Percentiles rank a stretch among this genome's conserved stretches.
phyloP scores from a whole-genome alignment of 768 basidiomycete genomes.

The Auricularia sp. region DNA sequence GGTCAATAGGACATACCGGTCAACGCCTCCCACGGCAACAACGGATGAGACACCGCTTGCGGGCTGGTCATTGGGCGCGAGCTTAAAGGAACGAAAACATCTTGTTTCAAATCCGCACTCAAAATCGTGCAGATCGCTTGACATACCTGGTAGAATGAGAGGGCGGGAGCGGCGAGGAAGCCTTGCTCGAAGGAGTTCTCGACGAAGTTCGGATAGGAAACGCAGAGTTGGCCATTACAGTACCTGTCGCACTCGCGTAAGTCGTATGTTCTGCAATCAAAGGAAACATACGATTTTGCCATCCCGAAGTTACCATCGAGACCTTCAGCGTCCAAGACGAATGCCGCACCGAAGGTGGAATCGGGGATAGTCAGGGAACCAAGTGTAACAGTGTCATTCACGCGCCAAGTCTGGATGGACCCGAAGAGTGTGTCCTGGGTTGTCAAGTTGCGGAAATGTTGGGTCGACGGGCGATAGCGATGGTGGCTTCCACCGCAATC shows the following conservation, averaged over 20 bases:
- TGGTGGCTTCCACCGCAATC: conserved; percentile 1
- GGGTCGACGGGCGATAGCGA: not conserved
- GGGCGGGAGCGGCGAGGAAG: conserved; percentile 1
- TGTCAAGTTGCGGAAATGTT: conserved; percentile 1
- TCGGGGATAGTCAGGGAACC: not conserved
- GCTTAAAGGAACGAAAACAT: not conserved
- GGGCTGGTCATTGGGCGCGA: not conserved
- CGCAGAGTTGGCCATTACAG: not conserved
- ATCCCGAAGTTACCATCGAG: conserved; percentile 1
- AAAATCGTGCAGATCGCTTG: not conserved
- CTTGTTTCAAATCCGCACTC: too few relatives aligned
- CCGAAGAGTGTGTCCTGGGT: not conserved
- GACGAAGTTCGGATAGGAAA: conserved; percentile 3
- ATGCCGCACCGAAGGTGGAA: conserved; percentile 4
- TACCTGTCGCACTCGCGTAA: not conserved
- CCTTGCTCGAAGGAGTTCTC: conserved; percentile 2
- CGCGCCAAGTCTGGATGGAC: not conserved
- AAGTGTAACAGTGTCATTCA: conserved; percentile 5
- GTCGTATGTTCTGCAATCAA: not conserved
- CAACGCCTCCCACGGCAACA: conserved; percentile 2
- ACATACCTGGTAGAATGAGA: conserved; percentile 3
- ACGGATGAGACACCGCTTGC: conserved; percentile 1
- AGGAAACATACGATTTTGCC: conserved; percentile 1
- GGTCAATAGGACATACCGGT: not conserved
- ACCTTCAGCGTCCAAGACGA: not conserved